Evolutionary conservation across 1,284 basidiomycete species (phyloP).

Genomic region (Clitocybe nebularis): DNA sequence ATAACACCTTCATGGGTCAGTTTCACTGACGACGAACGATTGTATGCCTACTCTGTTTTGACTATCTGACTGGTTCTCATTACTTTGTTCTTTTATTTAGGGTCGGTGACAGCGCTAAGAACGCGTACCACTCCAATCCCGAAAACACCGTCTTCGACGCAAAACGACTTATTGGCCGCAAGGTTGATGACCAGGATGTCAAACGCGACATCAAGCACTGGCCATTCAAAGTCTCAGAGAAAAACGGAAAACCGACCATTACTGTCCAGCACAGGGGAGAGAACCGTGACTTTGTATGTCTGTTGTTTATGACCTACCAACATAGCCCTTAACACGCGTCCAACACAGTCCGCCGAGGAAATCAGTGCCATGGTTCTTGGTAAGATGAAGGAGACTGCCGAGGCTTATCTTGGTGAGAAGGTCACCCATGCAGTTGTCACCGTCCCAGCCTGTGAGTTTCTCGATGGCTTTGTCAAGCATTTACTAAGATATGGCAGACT

Average conservation of each 20-base stretch:
- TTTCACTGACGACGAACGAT: conserved; percentile 89
- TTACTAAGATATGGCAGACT: conserved; percentile 47
- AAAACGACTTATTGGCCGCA: conserved; percentile 94
- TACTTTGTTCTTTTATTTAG: conserved; percentile 27
- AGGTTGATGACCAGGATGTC: conserved; percentile 76
- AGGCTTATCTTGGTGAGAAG: conserved; percentile 94
- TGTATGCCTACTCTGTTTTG: conserved; percentile 44
- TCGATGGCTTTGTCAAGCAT: not conserved
- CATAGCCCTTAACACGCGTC: conserved; percentile 9
- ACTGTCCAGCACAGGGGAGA: conserved; percentile 85
- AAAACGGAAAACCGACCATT: conserved; percentile 84
- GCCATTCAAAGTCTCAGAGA: conserved; percentile 81
- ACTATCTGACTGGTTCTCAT: not conserved
- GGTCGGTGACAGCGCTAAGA: conserved; percentile 78
- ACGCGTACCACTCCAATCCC: conserved; percentile 81
- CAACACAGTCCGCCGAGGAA: conserved; percentile 75
- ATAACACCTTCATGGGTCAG: conserved; percentile 95
- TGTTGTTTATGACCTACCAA: not conserved
- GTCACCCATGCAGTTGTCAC: conserved; percentile 98
- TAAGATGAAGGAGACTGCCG: conserved; percentile 99
- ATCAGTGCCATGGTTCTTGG: conserved; percentile 91
- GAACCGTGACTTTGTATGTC: conserved; percentile 75
- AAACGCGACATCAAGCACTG: conserved; percentile 85
- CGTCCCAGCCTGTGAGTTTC: conserved; percentile 80
- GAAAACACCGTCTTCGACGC: conserved; percentile 96